Conservation (phyloP, 805 yeast species). For the Yamadazyma phyllophila region DNA sequence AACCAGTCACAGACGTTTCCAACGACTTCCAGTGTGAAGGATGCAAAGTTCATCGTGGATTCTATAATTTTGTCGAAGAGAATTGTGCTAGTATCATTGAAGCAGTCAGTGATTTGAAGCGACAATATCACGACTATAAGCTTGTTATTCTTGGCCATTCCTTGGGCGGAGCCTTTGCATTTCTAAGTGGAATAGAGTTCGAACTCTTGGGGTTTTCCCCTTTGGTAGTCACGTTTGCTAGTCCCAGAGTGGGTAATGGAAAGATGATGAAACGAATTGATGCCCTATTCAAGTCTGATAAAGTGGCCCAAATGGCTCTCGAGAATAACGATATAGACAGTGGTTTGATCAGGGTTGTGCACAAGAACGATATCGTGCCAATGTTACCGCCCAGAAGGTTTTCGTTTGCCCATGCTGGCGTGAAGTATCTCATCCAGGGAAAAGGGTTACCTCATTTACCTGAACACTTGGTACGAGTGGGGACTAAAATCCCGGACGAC, state of each 20-base stretch:
- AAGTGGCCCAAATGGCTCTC: constrained; percentile 20
- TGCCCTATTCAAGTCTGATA: constrained; percentile 39
- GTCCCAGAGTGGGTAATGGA: constrained; percentile 62
- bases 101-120: constrained; percentile 30
- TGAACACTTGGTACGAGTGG: constrained; percentile 16
- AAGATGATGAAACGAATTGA: constrained; percentile 53
- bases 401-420: constrained; percentile 46
- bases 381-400: constrained; percentile 49
- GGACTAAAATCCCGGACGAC: constrained; percentile 3
- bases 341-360: constrained; percentile 56
- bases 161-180: constrained; percentile 70
- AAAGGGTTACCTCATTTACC: constrained; percentile 35
- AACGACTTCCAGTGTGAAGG: constrained; percentile 36
- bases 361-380: constrained; percentile 59
- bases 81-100: constrained; percentile 39
- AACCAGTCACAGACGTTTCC: constrained; percentile 35
- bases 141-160: constrained; percentile 71
- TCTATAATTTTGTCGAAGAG: constrained; percentile 45
- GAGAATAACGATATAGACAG: constrained; percentile 22
- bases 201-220: constrained; percentile 53
- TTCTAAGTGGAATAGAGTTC: constrained; percentile 61
- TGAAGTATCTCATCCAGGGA: constrained; percentile 47
- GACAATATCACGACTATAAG: constrained; percentile 45
- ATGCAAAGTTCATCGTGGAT: constrained; percentile 67
- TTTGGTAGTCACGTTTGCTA: constrained; percentile 58